Evolutionary conservation across 192 early-diverging fungal species (phyloP), one percentile per base, ranked within the genome.

Genomic region (Gamsiella multidivaricata): DNA sequence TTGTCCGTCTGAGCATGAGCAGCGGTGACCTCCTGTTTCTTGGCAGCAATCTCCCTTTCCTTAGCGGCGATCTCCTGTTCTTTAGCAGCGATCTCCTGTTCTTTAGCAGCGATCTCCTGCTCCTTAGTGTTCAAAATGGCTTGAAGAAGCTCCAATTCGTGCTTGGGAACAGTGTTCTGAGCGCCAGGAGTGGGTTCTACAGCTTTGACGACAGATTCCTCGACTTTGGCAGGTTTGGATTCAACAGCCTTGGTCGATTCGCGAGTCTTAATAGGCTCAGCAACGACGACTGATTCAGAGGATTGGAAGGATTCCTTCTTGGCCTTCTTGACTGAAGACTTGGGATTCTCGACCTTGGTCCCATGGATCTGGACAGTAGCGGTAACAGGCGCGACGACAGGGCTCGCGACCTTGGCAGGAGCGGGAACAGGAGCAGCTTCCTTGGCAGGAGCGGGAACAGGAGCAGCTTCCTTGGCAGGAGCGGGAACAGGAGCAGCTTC

Each of bases 131-230:
- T 28, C 58, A 78, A n/a, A 46, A 42, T 23, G 1, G 54, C 54
- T 31, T 46, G 74, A 29, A 78, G 74, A 4, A 66, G 53, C 32
- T 68, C 74, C 37, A 62, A 43, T 22, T 78, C 74, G 34, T 78
- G 45, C 39, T 75, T 75, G 37, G 63, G 59, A 36, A 62, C 43
- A 22, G 42, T 32, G 23, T 61, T 32, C 33, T 70, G 59, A 18
- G 58, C 32, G 47, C 29, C 36, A 17, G 39, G 29, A 54, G 33
- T 39, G 5, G 39, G 29, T 25, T 64, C 61, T 8, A 54, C 55
- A 59, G 47, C 36, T 39, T 69, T 69, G 49, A 26, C 28, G 33
- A 46, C 55, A 25, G 59, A 18, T 33, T 60, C 33, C 28, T 51
- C 46, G 3, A 37, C 42, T 31, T 54, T 58, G 39, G 33, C 26